Base-by-base conservation (phyloP, 2,329 filamentous ascomycete genomes). In the Colletotrichum lentis region DNA sequence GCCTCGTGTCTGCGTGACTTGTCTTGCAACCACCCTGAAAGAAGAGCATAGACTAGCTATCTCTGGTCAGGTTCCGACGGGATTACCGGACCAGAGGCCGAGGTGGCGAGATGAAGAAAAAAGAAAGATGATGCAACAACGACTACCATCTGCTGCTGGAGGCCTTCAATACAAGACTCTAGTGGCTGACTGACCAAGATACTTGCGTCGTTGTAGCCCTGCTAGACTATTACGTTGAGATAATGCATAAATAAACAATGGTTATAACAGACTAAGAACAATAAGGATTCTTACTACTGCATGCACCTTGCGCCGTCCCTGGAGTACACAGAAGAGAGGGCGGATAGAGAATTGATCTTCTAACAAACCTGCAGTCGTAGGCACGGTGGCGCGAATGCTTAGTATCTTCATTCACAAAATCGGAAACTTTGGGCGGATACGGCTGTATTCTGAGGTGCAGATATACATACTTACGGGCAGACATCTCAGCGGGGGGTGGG, bases 1-100 rank as follows among this genome's bases (percentile, higher is more conserved):
- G 56, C 37, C 31, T 59, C 43, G 56, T 39, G 56, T 59, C n/a
- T 47, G 27, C 55, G 55, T 31, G 35, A 16, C 10, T 47, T 57
- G 55, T 20, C 16, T 46, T 58, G 55, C 20, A 41, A 27, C 14
- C 5, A 12, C 20, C 44, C 31, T 5, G 5, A 39, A 39, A 47
- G n/a, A 24, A 49, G 31, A 31, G 31, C 27, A 49, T 39, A 39
- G n/a, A 24, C 43, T 18, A 37, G n/a, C 27, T 49, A n/a, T 39
- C 56, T 46, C 27, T 31, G 43, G 56, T 11, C 44, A 49, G 43
- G 37, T 49, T 49, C 43, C 27, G 56, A 59, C n/a, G 43, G 10
- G 35, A 37, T 49, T 49, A 20, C 16, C 56, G 49, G 8, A 37
- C 27, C 22, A 37, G 43, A 37, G 20, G 16, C 24, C 16, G 27